These are phyloP conservation scores for Staphylotrichum tortipilum DNA, from an alignment of 495 filamentous ascomycete genomes.

Conservation along the genomic window DNA sequence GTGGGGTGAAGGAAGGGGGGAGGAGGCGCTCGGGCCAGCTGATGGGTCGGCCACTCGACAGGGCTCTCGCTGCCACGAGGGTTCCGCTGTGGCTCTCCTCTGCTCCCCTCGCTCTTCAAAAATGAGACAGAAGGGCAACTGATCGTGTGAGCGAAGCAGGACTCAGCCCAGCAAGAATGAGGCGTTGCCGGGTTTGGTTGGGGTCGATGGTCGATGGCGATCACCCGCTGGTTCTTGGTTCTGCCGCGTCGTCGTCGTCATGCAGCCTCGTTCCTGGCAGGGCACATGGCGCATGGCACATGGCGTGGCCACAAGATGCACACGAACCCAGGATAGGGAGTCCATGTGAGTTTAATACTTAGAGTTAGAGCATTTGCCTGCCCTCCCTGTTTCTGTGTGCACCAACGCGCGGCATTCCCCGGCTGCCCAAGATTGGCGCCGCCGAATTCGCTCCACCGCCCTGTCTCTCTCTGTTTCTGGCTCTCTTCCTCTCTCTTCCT, in stretches of 20 bases:
- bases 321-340: no score
- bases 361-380: no score
- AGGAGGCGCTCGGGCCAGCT: neutral
- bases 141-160: conserved; percentile 19
- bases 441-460: conserved; percentile 1
- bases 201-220: no score
- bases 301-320: no score
- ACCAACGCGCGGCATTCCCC: neutral
- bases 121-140: conserved; percentile 14
- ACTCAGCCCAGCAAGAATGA: no score
- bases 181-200: no score
- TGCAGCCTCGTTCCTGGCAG: no score
- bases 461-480: neutral
- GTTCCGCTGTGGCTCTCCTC: neutral
- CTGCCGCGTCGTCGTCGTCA: no score
- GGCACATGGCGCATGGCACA: no score
- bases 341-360: no score
- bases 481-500: neutral
- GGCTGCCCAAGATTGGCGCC: neutral
- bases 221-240: no score
- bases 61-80: neutral
- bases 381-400: no score
- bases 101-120: neutral
- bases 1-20: neutral
- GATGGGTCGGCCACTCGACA: neutral